A percentile compares a stretch with the other conserved stretches of the same genome.
phyloP scores from a whole-genome alignment of 305 asterid genomes.

The Rubia peregrina region DNA sequence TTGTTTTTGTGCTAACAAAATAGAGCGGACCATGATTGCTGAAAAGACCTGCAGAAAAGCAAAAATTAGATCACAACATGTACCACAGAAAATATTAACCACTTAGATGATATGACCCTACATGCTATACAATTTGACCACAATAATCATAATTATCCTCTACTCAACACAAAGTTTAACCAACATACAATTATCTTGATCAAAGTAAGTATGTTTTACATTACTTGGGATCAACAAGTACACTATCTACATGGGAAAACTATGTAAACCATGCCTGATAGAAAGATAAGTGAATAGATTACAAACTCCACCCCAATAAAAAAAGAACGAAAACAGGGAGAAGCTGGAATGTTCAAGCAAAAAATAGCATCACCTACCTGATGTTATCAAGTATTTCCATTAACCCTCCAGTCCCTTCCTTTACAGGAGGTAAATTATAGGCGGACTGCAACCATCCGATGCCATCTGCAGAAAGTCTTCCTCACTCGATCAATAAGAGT shows the following conservation, averaged over 20 bases:
- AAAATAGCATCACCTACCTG: constrained; percentile 44
- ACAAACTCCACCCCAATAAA: background rate
- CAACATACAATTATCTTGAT: background rate
- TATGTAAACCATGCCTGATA: constrained; percentile 82
- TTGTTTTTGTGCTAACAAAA: constrained; percentile 64
- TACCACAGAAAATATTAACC: background rate
- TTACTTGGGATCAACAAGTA: constrained; percentile 97
- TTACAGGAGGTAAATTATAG: constrained; percentile 75
- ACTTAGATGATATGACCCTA: background rate
- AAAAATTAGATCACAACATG: background rate
- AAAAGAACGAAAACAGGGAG: background rate
- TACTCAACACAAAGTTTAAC: background rate
- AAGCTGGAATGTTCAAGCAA: constrained; percentile 1
- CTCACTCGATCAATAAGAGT: constrained; percentile 82
- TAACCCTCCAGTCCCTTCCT: constrained; percentile 77
- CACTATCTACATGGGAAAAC: constrained; percentile 74
- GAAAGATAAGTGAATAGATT: constrained; percentile 16
- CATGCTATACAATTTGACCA: background rate
- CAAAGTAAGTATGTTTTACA: constrained; percentile 10
- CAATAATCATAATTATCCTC: background rate
- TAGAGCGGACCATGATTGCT: constrained; percentile 98
- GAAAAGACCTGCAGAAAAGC: constrained; percentile 58
- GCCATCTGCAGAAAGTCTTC: constrained; percentile 88
- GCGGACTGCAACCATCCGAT: constrained; percentile 85
- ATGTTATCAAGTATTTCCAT: constrained; percentile 71